Conservation (phyloP, 139 green algal genomes). For the Pseudopediastrum boryanum region DNA sequence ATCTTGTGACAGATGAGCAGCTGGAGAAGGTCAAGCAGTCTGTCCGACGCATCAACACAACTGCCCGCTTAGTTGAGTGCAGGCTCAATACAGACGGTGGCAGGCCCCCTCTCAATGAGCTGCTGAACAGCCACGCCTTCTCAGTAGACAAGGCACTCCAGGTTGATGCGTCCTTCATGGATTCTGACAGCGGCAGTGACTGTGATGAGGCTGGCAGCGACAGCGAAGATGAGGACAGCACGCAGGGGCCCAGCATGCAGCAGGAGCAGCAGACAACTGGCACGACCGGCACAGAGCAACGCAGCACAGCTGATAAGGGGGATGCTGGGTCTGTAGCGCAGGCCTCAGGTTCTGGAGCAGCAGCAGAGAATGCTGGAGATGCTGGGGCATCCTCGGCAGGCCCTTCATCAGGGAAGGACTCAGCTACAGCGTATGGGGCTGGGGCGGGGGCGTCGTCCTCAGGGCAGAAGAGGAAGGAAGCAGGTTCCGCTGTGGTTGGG, state of each 20-base stretch:
- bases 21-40: conserved; percentile 45
- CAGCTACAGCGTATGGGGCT: no score
- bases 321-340: neutral
- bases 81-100: conserved; percentile 57
- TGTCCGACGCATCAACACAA: conserved; percentile 74
- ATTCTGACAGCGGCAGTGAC: conserved; percentile 56
- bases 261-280: neutral
- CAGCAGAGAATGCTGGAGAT: conserved; percentile 6
- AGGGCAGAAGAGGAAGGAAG: no score
- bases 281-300: neutral
- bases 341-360: neutral
- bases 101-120: conserved; percentile 43
- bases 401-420: neutral
- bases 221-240: neutral
- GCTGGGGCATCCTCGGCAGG: neutral
- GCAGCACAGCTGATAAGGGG: neutral
- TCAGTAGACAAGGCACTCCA: conserved; percentile 67
- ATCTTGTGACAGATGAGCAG: conserved; percentile 64
- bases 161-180: conserved; percentile 78
- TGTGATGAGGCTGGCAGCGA: neutral
- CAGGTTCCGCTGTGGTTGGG: no score
- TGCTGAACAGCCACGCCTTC: conserved; percentile 80
- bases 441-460: no score
- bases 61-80: conserved; percentile 71
- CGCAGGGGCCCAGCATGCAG: neutral